phyloP scores from a whole-genome alignment of 495 filamentous ascomycete genomes.

The Aspergillus haitiensis region DNA sequence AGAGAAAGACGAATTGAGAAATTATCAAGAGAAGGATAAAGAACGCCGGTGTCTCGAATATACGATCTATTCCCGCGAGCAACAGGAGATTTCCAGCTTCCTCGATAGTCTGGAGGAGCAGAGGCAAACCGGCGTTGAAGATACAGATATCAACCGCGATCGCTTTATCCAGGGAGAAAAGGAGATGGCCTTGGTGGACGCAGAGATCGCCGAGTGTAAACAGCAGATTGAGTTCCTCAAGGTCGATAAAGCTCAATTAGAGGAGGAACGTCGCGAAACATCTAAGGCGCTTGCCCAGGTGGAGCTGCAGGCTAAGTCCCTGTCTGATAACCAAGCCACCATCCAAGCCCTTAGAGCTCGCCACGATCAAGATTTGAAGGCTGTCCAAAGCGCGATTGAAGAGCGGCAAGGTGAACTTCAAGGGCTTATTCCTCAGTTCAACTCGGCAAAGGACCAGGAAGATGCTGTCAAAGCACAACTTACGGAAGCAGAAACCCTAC shows the following conservation, averaged over 20 bases:
- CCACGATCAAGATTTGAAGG: constrained; percentile 70
- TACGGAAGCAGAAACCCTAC: constrained; percentile 69
- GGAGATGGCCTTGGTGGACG: constrained; percentile 73
- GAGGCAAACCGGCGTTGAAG: constrained; percentile 75
- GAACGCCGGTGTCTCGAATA: constrained; percentile 93
- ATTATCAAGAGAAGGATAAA: constrained; percentile 90
- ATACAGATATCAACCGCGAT: constrained; percentile 76
- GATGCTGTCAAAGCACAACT: constrained; percentile 64
- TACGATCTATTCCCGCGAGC: constrained; percentile 87
- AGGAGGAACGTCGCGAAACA: constrained; percentile 82
- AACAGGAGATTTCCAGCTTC: constrained; percentile 70
- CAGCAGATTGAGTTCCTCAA: constrained; percentile 82
- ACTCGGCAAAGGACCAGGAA: constrained; percentile 70
- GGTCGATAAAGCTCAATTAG: constrained; percentile 84
- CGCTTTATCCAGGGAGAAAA: constrained; percentile 77
- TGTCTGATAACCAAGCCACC: constrained; percentile 77
- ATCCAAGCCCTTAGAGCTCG: constrained; percentile 66
- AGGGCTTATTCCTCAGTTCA: constrained; percentile 72
- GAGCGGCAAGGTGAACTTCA: constrained; percentile 74
- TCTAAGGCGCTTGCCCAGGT: constrained; percentile 76
- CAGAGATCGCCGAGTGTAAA: constrained; percentile 72
- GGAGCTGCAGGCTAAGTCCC: constrained; percentile 78
- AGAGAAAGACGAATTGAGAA: constrained; percentile 92
- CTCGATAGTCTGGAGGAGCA: constrained; percentile 82
- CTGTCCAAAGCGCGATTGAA: constrained; percentile 72